A percentile compares a stretch with the other conserved stretches of the same genome.
Evolutionary conservation across 345 rosid genomes (phyloP).

Genomic region (Gossypium arboreum): DNA sequence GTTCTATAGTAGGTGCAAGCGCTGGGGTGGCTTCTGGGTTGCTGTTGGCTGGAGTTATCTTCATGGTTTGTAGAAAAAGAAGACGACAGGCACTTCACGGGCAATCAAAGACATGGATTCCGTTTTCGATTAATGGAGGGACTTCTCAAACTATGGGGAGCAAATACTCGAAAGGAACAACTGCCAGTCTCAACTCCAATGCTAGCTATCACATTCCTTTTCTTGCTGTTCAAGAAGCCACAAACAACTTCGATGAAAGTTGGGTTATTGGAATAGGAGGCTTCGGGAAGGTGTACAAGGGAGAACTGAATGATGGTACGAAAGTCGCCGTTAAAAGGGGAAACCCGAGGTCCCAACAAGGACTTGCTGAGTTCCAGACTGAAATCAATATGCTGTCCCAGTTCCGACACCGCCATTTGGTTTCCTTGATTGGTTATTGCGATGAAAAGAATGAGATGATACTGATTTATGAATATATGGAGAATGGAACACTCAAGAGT

Average conservation of each 20-base stretch:
- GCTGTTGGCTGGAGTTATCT: constrained; percentile 37
- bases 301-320: constrained; percentile 51
- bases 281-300: constrained; percentile 75
- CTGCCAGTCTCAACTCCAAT: constrained; percentile 38
- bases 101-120: constrained; percentile 64
- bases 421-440: constrained; percentile 79
- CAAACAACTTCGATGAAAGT: constrained; percentile 65
- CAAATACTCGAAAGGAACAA: constrained; percentile 53
- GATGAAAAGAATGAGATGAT: constrained; percentile 75
- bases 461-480: constrained; percentile 70
- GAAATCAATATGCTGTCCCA: constrained; percentile 81
- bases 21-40: constrained; percentile 33
- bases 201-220: constrained; percentile 50
- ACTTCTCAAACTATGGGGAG: constrained; percentile 44
- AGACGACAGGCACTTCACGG: constrained; percentile 26
- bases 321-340: constrained; percentile 77
- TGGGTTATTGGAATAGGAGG: constrained; percentile 71
- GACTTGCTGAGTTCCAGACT: constrained; percentile 69
- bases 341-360: constrained; percentile 68
- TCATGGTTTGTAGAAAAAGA: constrained; percentile 36
- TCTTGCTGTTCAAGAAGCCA: constrained; percentile 55
- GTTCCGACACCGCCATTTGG: constrained; percentile 73
- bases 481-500: constrained; percentile 68
- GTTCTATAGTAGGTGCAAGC: constrained; percentile 41
- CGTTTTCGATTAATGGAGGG: constrained; percentile 43